Conservation (phyloP, 2,329 filamentous ascomycete genomes). For the Penicillium griseofulvum region DNA sequence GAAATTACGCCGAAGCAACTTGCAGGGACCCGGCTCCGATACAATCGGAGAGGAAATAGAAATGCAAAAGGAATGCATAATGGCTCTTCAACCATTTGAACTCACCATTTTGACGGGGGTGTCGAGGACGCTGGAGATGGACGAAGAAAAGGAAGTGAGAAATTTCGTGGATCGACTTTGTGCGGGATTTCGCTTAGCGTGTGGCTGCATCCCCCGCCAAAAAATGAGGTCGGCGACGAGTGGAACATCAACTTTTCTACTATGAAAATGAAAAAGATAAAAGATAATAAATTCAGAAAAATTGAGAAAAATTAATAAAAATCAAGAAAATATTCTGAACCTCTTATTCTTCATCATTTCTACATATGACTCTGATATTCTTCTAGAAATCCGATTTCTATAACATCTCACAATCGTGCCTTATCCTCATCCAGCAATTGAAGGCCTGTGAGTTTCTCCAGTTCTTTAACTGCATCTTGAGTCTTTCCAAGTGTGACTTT, state of each 20-base stretch:
- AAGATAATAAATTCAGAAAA: not conserved
- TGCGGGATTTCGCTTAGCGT: slow-evolving; percentile 45
- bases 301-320: slow-evolving; percentile 1
- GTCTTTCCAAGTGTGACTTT: slow-evolving; percentile 78
- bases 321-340: slow-evolving; percentile 5
- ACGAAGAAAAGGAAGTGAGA: slow-evolving; percentile 29
- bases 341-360: not conserved
- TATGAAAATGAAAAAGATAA: not conserved
- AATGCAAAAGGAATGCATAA: slow-evolving; percentile 15
- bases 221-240: slow-evolving; percentile 44
- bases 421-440: slow-evolving; percentile 41
- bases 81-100: slow-evolving; percentile 30
- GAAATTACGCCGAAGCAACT: slow-evolving; percentile 92
- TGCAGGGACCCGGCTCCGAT: slow-evolving; percentile 71
- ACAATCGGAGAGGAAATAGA: slow-evolving; percentile 17
- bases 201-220: slow-evolving; percentile 34
- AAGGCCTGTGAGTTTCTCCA: slow-evolving; percentile 74
- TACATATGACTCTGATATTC: not conserved
- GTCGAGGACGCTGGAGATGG: slow-evolving; percentile 36
- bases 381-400: not conserved
- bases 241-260: slow-evolving; percentile 10
- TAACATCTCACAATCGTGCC: slow-evolving; percentile 32
- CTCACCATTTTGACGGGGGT: slow-evolving; percentile 47
- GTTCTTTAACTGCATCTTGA: slow-evolving; percentile 74
- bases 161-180: slow-evolving; percentile 40